Conservation (phyloP, 441 rosid species). For the Metrosideros polymorpha region DNA sequence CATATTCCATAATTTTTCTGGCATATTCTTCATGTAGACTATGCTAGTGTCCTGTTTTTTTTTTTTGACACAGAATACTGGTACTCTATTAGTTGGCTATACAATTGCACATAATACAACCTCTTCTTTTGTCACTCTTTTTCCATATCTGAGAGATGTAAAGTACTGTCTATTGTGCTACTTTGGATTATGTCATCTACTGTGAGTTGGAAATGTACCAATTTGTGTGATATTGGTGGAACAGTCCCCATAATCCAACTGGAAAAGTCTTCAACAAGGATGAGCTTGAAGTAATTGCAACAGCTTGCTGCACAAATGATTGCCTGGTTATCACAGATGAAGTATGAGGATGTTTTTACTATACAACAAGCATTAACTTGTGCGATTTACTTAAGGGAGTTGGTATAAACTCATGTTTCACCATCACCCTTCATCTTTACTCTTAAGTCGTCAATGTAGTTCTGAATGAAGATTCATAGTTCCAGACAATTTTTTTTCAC, state of each 20-base stretch:
- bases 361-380: background rate
- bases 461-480: background rate
- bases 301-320: conserved; percentile 38
- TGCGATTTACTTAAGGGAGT: background rate
- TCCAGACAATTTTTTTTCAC: background rate
- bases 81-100: background rate
- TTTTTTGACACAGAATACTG: background rate
- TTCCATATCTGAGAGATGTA: background rate
- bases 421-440: background rate
- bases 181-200: background rate
- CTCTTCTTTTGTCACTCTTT: background rate
- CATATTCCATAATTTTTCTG: background rate
- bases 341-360: conserved; percentile 19
- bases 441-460: background rate
- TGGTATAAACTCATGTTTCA: background rate
- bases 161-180: background rate
- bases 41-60: background rate
- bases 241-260: conserved; percentile 68
- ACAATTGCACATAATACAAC: background rate
- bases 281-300: conserved; percentile 42
- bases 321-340: conserved; percentile 58
- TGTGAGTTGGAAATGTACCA: conserved; percentile 2
- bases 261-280: conserved; percentile 51
- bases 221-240: conserved; percentile 9
- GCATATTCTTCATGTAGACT: background rate